Evolutionary conservation across 371 early-diverging fungal species (phyloP).

Genomic region (Mycotypha africana): DNA sequence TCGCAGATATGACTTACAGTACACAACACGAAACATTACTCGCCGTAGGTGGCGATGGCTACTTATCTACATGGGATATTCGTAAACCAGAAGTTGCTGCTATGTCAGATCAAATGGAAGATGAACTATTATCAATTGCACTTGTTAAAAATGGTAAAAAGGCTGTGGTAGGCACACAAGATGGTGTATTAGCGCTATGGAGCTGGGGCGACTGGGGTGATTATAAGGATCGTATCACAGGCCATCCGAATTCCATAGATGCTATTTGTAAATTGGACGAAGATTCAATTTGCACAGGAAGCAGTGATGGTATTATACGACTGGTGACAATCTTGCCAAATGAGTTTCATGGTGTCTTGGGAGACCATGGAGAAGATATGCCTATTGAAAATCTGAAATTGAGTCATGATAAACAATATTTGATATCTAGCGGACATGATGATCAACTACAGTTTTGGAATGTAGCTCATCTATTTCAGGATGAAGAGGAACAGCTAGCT

Average conservation of each 20-base stretch:
- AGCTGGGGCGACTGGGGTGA: constrained; percentile 86
- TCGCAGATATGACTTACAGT: constrained; percentile 75
- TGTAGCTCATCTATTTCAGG: constrained; percentile 46
- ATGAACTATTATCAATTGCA: constrained; percentile 80
- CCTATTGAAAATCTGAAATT: constrained; percentile 77
- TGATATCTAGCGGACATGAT: constrained; percentile 85
- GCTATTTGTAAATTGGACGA: constrained; percentile 78
- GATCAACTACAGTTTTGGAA: constrained; percentile 83
- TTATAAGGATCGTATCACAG: constrained; percentile 86
- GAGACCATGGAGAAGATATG: constrained; percentile 81
- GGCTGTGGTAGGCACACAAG: constrained; percentile 85
- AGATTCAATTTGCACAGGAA: constrained; percentile 78
- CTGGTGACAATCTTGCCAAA: constrained; percentile 82
- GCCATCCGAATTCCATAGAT: constrained; percentile 87
- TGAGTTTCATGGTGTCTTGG: constrained; percentile 76
- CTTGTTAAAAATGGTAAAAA: constrained; percentile 73
- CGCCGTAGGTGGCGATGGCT: constrained; percentile 79
- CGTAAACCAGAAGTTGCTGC: constrained; percentile 73
- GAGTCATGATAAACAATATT: constrained; percentile 58
- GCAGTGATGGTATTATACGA: constrained; percentile 86
- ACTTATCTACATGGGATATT: constrained; percentile 83
- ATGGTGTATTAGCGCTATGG: constrained; percentile 77
- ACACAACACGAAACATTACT: not conserved
- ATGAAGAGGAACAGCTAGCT: constrained; percentile 16
- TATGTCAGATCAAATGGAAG: constrained; percentile 88